Conservation (phyloP, 2,329 filamentous ascomycete genomes). For the Balansia obtecta region DNA sequence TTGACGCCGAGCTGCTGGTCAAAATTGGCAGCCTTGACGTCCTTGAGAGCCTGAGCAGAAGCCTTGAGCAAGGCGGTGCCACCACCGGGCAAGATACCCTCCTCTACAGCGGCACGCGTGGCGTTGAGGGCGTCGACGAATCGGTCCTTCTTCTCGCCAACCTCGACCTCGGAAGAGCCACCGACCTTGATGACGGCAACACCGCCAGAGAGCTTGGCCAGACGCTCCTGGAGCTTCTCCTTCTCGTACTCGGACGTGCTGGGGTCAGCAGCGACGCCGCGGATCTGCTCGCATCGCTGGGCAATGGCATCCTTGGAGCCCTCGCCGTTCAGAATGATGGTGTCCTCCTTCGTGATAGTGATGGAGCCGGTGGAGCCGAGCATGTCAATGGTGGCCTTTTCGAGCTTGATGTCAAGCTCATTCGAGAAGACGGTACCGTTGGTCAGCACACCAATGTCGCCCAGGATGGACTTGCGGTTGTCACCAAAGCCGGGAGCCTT, state of each 20-base stretch:
- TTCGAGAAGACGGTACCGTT: constrained; percentile 97
- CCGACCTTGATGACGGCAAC: constrained; percentile 99
- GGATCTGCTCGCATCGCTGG: constrained; percentile 98
- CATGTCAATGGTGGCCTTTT: constrained; percentile 93
- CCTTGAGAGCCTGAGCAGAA: constrained; percentile 70
- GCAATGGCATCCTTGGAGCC: constrained; percentile 87
- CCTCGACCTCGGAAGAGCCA: constrained; percentile 94
- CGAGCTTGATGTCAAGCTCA: constrained; percentile 97
- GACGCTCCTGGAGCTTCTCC: constrained; percentile 99
- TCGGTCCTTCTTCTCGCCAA: constrained; percentile 99
- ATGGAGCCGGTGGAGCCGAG: constrained; percentile 95
- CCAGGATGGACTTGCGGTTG: constrained; percentile 99
- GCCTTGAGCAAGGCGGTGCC: constrained; percentile 98
- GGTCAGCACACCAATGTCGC: constrained; percentile 89
- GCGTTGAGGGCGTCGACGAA: constrained; percentile 98
- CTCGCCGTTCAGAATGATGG: constrained; percentile 94
- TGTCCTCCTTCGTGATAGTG: constrained; percentile 99
- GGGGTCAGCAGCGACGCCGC: constrained; percentile 87
- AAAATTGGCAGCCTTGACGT: constrained; percentile 86
- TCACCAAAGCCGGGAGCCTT: constrained; percentile 99
- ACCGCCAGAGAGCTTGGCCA: constrained; percentile 97
- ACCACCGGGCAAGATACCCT: constrained; percentile 97
- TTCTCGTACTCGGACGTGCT: constrained; percentile 98
- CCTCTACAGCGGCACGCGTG: constrained; percentile 94
- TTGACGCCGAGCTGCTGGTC: constrained; percentile 97